Conservation (phyloP, 2,329 filamentous ascomycete genomes). For the Nemania bipapillata region DNA sequence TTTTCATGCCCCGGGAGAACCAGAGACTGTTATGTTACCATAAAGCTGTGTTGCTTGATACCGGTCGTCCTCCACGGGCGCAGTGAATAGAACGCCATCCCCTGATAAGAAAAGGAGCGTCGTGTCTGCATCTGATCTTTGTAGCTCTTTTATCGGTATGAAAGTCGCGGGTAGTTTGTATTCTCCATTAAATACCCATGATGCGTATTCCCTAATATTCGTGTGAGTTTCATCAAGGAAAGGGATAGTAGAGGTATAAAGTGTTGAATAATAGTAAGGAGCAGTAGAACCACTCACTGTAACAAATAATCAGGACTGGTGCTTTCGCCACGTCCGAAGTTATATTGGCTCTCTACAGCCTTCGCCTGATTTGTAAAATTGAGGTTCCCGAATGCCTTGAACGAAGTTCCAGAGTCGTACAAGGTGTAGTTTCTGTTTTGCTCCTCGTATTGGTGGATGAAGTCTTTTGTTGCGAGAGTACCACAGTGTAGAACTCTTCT, state of each 20-base stretch:
- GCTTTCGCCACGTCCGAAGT: background rate
- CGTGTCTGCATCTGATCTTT: constrained; percentile 14
- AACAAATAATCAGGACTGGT: too few relatives aligned
- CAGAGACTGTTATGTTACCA: too few relatives aligned
- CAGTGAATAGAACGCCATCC: constrained; percentile 14
- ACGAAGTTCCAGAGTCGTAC: constrained; percentile 2
- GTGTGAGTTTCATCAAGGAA: too few relatives aligned
- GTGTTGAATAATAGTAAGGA: too few relatives aligned
- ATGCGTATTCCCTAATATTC: too few relatives aligned
- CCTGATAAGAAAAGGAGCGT: constrained; percentile 19
- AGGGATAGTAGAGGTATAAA: too few relatives aligned
- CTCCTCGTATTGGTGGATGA: too few relatives aligned
- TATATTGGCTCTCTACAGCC: background rate
- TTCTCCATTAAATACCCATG: too few relatives aligned
- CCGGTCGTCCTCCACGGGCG: constrained; percentile 13
- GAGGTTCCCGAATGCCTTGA: background rate
- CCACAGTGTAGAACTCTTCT: constrained; percentile 13
- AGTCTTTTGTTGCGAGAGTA: background rate
- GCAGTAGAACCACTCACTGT: too few relatives aligned
- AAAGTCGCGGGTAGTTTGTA: too few relatives aligned
- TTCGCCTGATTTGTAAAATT: constrained; percentile 4
- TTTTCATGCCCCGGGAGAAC: too few relatives aligned
- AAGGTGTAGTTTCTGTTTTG: constrained; percentile 3
- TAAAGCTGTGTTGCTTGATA: constrained; percentile 4
- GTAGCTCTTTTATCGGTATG: background rate